Evolutionary conservation across 371 early-diverging fungal species (phyloP).

Genomic region (Mucor sp.): DNA sequence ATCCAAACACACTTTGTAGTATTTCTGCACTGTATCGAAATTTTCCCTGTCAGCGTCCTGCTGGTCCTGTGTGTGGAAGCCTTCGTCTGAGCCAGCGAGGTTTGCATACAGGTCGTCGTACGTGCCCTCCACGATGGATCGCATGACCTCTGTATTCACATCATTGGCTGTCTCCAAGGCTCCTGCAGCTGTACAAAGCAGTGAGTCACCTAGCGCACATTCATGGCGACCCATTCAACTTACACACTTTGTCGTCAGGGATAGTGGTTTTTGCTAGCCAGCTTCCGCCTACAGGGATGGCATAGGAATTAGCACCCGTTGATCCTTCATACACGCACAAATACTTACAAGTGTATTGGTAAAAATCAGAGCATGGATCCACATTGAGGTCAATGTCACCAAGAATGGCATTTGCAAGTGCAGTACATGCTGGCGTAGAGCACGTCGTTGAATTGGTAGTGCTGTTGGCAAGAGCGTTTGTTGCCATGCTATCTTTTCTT

Average conservation of each 20-base stretch:
- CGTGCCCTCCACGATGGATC: constrained; percentile 17
- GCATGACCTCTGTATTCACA: constrained; percentile 30
- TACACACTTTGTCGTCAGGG: constrained; percentile 48
- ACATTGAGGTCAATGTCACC: constrained; percentile 21
- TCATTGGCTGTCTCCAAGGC: constrained; percentile 32
- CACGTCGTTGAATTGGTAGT: constrained; percentile 16
- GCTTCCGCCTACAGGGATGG: constrained; percentile 48
- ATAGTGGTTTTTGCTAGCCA: constrained; percentile 45
- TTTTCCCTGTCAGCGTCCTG: constrained; percentile 34
- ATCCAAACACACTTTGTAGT: constrained; percentile 59
- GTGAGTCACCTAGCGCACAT: background rate
- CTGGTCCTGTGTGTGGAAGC: constrained; percentile 16
- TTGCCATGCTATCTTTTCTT: background rate
- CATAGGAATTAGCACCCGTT: background rate
- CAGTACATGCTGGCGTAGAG: constrained; percentile 44
- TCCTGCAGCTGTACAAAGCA: constrained; percentile 34
- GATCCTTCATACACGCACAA: background rate
- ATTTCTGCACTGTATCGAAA: constrained; percentile 46
- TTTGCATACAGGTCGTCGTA: constrained; percentile 28
- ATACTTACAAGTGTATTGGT: constrained; percentile 54
- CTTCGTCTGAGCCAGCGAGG: constrained; percentile 2
- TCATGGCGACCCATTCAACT: background rate
- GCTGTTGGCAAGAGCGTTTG: background rate
- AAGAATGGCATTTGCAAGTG: constrained; percentile 40
- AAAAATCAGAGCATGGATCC: constrained; percentile 53